These are phyloP conservation scores for Hawksworthiomyces lignivorus DNA, from an alignment of 2,329 filamentous ascomycete genomes.

Conservation along the genomic window DNA sequence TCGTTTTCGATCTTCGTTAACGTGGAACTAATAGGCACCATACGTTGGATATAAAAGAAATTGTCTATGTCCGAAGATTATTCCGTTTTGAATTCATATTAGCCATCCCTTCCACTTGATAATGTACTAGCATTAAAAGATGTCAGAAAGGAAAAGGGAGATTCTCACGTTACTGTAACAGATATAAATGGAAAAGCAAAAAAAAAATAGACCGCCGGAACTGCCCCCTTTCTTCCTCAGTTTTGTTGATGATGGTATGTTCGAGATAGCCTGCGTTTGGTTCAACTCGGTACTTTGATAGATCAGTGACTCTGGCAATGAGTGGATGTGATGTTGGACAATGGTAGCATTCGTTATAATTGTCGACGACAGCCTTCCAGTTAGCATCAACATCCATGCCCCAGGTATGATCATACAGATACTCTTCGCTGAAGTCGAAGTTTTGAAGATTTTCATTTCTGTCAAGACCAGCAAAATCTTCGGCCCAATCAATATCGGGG, in stretches of 20 bases:
- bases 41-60: conserved; percentile 45
- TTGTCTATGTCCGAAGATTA: conserved; percentile 24
- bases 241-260: conserved; percentile 14
- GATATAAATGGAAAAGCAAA: conserved; percentile 32
- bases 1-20: conserved; percentile 40
- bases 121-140: background rate
- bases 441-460: background rate
- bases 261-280: conserved; percentile 18
- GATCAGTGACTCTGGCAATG: conserved; percentile 34
- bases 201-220: conserved; percentile 26
- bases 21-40: conserved; percentile 36
- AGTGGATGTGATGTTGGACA: conserved; percentile 41
- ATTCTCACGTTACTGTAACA: conserved; percentile 30
- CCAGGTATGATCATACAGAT: conserved; percentile 17
- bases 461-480: conserved; percentile 20
- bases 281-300: conserved; percentile 35
- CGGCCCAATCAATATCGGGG: conserved; percentile 38
- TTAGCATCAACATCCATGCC: conserved; percentile 28
- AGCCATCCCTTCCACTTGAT: too few species aligned
- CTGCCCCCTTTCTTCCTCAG: conserved; percentile 2
- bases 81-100: too few species aligned
- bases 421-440: conserved; percentile 20
- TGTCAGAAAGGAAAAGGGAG: background rate
- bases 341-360: conserved; percentile 43
- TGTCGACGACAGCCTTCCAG: conserved; percentile 36